Evolutionary conservation across 2,329 filamentous ascomycete species (phyloP), one percentile per base, ranked within the genome.

Genomic region (Trichoderma sp.): DNA sequence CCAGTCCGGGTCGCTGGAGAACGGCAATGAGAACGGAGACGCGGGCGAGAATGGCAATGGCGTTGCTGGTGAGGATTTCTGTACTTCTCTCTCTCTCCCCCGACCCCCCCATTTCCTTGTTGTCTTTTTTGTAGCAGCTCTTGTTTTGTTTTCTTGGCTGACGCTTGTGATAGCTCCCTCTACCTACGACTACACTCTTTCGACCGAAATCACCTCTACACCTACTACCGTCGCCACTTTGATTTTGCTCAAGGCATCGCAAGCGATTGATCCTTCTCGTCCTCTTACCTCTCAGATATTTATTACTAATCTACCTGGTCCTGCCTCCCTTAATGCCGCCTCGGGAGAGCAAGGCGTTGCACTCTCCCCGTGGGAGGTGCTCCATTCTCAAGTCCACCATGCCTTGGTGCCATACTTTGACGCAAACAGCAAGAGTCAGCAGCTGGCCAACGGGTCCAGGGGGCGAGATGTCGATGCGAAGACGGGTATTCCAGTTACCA

Each of bases 341-440:
- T 86, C 89, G 73, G 87, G 90, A 76, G 90, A 93, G 76, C 92
- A 94, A 80, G 91, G 91, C 72, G 87, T 91, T 71, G 86, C 91
- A 30, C 86, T 91, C 71, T 97, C 95, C 60, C 94, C 95, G 4
- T 98, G 94, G 83, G 95, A 98, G 83, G 92, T 95, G 77, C 86
- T 99, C 74, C 94, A 98, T 83, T 94, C 95, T 72, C 89, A 97
- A 77, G 89, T 99, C 75, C 95, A 97, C 82, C 92, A 94, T 80
- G 94, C 93, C 76, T 86, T 99, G 79, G 94, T 93, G 77, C 96
- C 97, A 51, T 98, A 98, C 83, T 99, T 99, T 80, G 95, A 99
- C 85, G 95, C 95, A 77, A 97, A 94, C 81, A 97, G 95, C 72
- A 95, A 94, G 83, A 92, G 87, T 74, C 91, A 94, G 77, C 92